A percentile compares a stretch with the other conserved stretches of the same genome.
Conservation (phyloP, 371 early-diverging fungal genomes). For the Mortierella sp. region DNA sequence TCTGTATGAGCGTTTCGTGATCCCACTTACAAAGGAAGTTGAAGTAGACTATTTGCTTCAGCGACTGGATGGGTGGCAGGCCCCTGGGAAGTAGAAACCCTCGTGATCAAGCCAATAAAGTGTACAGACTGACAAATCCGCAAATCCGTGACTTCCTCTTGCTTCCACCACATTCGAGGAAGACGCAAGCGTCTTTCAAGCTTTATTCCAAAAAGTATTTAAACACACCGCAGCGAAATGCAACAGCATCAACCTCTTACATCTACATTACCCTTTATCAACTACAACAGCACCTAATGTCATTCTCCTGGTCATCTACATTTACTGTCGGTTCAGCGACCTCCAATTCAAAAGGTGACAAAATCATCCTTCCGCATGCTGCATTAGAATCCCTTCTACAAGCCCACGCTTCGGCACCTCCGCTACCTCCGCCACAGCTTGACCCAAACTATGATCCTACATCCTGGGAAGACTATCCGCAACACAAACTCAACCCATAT, state of each 20-base stretch:
- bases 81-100: conserved; percentile 1
- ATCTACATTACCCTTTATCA: too few species aligned
- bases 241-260: neutral
- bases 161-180: neutral
- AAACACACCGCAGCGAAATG: neutral
- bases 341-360: conserved; percentile 64
- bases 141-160: neutral
- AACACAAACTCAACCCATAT: conserved; percentile 3
- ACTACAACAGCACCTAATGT: conserved; percentile 5
- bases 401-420: conserved; percentile 34
- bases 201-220: too few species aligned
- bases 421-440: conserved; percentile 9
- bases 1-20: conserved; percentile 90
- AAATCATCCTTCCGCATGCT: conserved; percentile 69
- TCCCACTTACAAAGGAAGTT: conserved; percentile 90
- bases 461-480: conserved; percentile 30
- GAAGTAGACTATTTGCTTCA: conserved; percentile 93
- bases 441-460: conserved; percentile 41
- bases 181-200: neutral
- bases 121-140: neutral
- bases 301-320: conserved; percentile 45
- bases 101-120: too few species aligned
- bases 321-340: conserved; percentile 30
- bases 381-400: conserved; percentile 69
- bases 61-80: conserved; percentile 62